Conservation (phyloP, 129 eudicot species). For the Logfia minima region DNA sequence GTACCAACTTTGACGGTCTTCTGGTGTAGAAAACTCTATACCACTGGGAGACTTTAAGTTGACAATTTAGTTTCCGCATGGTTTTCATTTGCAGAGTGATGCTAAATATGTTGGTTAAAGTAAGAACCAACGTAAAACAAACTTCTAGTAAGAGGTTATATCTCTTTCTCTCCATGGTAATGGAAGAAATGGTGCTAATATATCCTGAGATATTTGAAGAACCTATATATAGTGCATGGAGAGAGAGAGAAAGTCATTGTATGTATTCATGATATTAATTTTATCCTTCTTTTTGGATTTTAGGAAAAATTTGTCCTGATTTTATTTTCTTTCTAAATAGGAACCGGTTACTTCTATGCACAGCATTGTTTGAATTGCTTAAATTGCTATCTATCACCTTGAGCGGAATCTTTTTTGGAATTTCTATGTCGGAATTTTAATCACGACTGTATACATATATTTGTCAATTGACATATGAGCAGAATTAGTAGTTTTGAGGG, state of each 20-base stretch:
- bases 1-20: slow-evolving; percentile 32
- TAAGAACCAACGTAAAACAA: slow-evolving; percentile 24
- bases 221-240: slow-evolving; percentile 16
- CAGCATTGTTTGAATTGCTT: slow-evolving; percentile 15
- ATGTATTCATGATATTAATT: not conserved
- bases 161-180: slow-evolving; percentile 34
- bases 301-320: not conserved
- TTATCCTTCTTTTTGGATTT: slow-evolving; percentile 13
- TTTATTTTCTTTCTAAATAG: slow-evolving; percentile 12
- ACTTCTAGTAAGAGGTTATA: slow-evolving; percentile 1
- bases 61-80: slow-evolving; percentile 22
- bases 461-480: no score
- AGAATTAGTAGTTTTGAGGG: no score
- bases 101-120: slow-evolving; percentile 20
- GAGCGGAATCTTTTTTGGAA: no score
- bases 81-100: slow-evolving; percentile 9
- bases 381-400: not conserved
- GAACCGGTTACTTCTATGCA: slow-evolving; percentile 21
- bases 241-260: no score
- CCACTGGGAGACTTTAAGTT: no score
- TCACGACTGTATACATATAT: no score
- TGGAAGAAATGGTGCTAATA: slow-evolving; percentile 13
- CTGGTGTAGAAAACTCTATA: slow-evolving; percentile 20
- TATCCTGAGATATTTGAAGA: slow-evolving; percentile 10
- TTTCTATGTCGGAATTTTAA: not conserved